phyloP scores from a whole-genome alignment of 2,329 filamentous ascomycete genomes.

The Alternaria viburni region DNA sequence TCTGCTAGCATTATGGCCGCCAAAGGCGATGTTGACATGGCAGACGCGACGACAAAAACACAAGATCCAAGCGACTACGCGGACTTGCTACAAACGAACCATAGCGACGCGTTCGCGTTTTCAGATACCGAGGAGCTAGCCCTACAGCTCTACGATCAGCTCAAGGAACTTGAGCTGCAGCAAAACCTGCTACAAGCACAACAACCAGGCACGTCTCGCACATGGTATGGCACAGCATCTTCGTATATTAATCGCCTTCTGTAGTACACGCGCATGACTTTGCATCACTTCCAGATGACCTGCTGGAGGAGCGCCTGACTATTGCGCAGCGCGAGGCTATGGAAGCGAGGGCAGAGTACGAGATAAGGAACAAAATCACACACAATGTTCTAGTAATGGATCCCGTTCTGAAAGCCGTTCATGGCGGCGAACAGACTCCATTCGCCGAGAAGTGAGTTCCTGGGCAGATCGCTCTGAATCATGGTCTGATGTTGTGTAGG shows the following conservation, averaged over 20 bases:
- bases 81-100: constrained; percentile 52
- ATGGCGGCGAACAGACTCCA: constrained; percentile 68
- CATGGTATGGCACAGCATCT: not conserved
- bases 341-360: constrained; percentile 72
- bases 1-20: constrained; percentile 28
- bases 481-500: constrained; percentile 50
- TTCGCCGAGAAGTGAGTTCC: constrained; percentile 69
- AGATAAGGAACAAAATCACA: constrained; percentile 71
- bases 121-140: constrained; percentile 71
- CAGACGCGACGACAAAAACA: constrained; percentile 18
- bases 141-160: constrained; percentile 72
- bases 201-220: constrained; percentile 32
- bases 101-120: constrained; percentile 61
- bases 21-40: constrained; percentile 29
- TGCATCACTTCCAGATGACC: constrained; percentile 55
- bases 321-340: constrained; percentile 69
- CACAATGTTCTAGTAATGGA: constrained; percentile 74
- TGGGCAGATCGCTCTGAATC: not conserved
- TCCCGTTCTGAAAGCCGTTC: constrained; percentile 78
- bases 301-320: constrained; percentile 59
- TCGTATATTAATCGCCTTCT: constrained; percentile 19
- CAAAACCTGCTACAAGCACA: constrained; percentile 67
- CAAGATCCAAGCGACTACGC: constrained; percentile 25
- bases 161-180: constrained; percentile 75
- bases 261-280: constrained; percentile 37